Percentiles rank a stretch among this genome's conserved stretches.
These are phyloP conservation scores for Megacollybia marginata DNA, from an alignment of 768 basidiomycete species.

Conservation along the genomic window DNA sequence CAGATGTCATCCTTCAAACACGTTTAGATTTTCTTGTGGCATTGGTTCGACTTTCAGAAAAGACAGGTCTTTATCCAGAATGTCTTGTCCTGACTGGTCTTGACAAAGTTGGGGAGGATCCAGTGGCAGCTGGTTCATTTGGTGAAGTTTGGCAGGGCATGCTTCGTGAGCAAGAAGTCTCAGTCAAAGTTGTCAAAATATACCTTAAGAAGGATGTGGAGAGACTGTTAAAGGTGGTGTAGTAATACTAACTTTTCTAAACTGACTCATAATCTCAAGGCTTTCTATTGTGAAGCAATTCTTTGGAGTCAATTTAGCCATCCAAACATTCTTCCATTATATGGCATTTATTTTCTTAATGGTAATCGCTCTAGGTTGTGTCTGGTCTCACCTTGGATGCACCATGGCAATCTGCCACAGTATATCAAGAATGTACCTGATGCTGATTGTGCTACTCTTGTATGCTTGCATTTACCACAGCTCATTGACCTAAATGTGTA, in stretches of 20 bases:
- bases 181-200: constrained; percentile 8
- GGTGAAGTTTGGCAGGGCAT: too few relatives aligned
- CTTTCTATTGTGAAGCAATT: constrained; percentile 22
- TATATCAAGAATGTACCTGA: constrained; percentile 4
- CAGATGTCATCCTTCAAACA: background rate
- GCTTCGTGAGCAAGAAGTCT: constrained; percentile 11
- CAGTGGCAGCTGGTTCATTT: too few relatives aligned
- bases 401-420: constrained; percentile 10
- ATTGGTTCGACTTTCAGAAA: constrained; percentile 5
- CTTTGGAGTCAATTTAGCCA: constrained; percentile 28
- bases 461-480: constrained; percentile 1
- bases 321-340: too few relatives aligned
- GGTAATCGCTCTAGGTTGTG: background rate
- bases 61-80: constrained; percentile 5
- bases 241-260: background rate
- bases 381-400: constrained; percentile 15
- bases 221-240: constrained; percentile 1
- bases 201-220: constrained; percentile 2
- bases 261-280: constrained; percentile 9
- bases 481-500: background rate
- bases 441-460: too few relatives aligned
- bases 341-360: too few relatives aligned
- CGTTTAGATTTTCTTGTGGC: constrained; percentile 1
- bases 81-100: constrained; percentile 6
- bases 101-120: constrained; percentile 5